phyloP scores from a whole-genome alignment of 345 rosid genomes.

The Crucihimalaya himalaica region DNA sequence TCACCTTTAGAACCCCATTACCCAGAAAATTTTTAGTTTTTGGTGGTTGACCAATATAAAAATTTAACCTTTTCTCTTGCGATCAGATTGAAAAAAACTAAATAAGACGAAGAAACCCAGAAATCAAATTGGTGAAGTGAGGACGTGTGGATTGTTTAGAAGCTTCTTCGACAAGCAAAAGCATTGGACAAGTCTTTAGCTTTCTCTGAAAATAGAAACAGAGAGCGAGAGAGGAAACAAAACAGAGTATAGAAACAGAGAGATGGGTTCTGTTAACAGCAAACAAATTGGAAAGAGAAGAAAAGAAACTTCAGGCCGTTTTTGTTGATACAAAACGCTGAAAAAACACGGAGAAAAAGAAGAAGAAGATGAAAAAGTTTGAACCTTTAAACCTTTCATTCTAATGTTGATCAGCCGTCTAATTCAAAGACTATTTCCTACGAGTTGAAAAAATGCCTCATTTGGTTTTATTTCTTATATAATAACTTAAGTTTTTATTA shows the following conservation, averaged over 20 bases:
- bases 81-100: background rate
- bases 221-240: background rate
- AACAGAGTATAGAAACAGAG: slow-evolving; percentile 32
- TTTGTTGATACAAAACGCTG: slow-evolving; percentile 20
- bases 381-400: background rate
- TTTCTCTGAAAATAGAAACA: background rate
- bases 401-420: slow-evolving; percentile 6
- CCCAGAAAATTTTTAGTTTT: background rate
- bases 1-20: slow-evolving; percentile 5
- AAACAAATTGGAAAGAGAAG: background rate
- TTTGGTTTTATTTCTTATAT: background rate
- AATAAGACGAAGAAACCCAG: background rate
- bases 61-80: background rate
- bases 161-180: background rate
- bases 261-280: slow-evolving; percentile 25
- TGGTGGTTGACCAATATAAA: slow-evolving; percentile 16
- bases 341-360: slow-evolving; percentile 17
- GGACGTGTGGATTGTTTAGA: background rate
- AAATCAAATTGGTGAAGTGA: background rate
- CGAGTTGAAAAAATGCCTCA: background rate
- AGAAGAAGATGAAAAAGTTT: background rate
- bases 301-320: slow-evolving; percentile 28
- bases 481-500: background rate
- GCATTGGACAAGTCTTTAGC: background rate
- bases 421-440: background rate